phyloP scores from a whole-genome alignment of 768 basidiomycete species.

The Rhodotorula kratochvilovae region DNA sequence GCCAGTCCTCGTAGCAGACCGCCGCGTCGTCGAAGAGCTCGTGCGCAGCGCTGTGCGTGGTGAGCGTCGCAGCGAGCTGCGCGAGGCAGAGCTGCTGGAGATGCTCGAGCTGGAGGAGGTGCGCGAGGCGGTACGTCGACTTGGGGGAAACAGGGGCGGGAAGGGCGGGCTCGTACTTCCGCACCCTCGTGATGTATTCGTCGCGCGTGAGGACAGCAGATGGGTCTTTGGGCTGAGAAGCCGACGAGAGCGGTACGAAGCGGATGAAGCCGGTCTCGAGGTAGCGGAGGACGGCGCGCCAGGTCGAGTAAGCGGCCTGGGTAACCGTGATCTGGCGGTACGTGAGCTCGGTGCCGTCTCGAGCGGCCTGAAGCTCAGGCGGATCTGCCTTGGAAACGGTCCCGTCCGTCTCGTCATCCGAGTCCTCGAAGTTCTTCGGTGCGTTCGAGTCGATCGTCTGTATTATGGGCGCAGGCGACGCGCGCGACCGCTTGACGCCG shows the following conservation, averaged over 20 bases:
- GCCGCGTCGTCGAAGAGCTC: constrained; percentile 5
- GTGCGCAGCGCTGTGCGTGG: background rate
- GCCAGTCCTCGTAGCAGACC: background rate
- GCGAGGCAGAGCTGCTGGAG: background rate
- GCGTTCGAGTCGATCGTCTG: background rate
- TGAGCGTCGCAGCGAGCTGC: background rate
- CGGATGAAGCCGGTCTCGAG: background rate
- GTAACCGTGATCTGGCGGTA: constrained; percentile 1
- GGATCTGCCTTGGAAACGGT: too few species aligned
- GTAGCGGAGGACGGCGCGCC: constrained; percentile 1
- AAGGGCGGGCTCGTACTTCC: too few species aligned
- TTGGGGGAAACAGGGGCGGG: constrained; percentile 1
- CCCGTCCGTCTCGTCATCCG: constrained; percentile 13
- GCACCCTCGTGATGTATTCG: too few species aligned
- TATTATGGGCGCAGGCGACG: background rate
- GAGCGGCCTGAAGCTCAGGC: too few species aligned
- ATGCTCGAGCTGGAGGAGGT: background rate
- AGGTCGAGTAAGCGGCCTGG: background rate
- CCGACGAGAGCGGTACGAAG: background rate
- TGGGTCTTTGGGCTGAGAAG: background rate
- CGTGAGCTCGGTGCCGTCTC: background rate
- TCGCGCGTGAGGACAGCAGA: too few species aligned
- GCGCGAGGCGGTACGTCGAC: constrained; percentile 14
- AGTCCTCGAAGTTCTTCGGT: constrained; percentile 4
- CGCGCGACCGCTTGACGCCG: background rate